Base-by-base conservation (phyloP, 495 filamentous ascomycete species). In the Bacidia rubella region DNA sequence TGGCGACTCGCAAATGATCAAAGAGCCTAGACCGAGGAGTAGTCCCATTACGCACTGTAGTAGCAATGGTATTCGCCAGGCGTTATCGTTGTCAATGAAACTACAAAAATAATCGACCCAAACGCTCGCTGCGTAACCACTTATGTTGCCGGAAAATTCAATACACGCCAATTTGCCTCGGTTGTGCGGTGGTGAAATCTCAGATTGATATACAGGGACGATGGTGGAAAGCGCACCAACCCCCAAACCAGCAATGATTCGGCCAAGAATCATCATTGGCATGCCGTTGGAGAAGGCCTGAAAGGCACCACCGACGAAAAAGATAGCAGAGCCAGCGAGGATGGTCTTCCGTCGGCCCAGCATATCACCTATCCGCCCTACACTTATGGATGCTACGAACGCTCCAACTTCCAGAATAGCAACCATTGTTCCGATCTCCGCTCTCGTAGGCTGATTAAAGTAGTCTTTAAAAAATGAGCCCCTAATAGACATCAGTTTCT, bases 91-190 rank as follows among this genome's bases (percentile, higher is more conserved):
- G 47, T 85, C 60, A 61, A 98, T 96, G 64, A 77, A 96, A 51
- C 85, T 90, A 68, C 90, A 97, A 57, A 90, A 87, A 64, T 97
- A 98, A 68, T 97, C 92, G 0, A 97, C 90, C 92, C 92, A 98
- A 9, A 98, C 92, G 57, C 89, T 95, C 46, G 87, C 85, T 45
- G 88, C 86, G 66, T 98, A 98, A 22, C 92, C 92, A 57, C 83
- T 78, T 55, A 98, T 93, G 65, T 98, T 98, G 26, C 92, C 92
- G 0, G 93, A 87, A 62, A 98, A 98, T 65, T 97, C 93, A 54
- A 98, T 96, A 67, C 92, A 98, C 11, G 92, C 92, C 53, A 97
- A 74, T 67, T 90, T 90, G 17, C 93, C 93, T 50, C 93, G 76
- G 64, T 94, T 97, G 57, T 98, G 93, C 12, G 92, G 87, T 49